Base-by-base conservation (phyloP, 306 rosid genomes). In the Casuarina cunninghamiana region DNA sequence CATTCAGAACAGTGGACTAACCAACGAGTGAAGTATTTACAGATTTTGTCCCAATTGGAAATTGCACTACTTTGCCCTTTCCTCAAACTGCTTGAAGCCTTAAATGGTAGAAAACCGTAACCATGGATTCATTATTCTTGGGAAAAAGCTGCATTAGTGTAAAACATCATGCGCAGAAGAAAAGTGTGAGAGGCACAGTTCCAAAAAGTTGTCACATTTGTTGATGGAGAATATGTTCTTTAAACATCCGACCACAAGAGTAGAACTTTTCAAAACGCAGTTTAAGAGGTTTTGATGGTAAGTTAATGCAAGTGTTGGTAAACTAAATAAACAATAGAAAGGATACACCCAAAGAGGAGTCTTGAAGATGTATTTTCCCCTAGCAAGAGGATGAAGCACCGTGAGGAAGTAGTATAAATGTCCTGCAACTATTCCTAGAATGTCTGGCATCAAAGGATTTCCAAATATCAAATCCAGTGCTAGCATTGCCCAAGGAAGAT, bases 321-420 rank as follows among this genome's bases (percentile, higher is more conserved):
- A 46, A 10, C 4, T 10, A 6, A 12, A 57, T 5, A 72, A 80
- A 38, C 50, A 45, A 54, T 39, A 35, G 19, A 69, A 84, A 86
- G 91, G 95, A 92, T 92, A 92, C 97, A 90, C 87, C 86, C 79
- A 87, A 5, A 78, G 75, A 83, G 93, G 93, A 71, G 97, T 87
- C 72, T 84, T 92, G 89, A 89, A 73, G 55, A 48, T 72, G 82
- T 48, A 48, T 48, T 89, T 80, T 38, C 97, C 92, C 55, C 92
- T 91, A 69, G 91, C 79, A 79, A 89, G 93, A 71, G 97, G 96
- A 78, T 92, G 87, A 77, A 92, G 93, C 50, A 92, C 96, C 1
- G 91, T 79, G 60, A 92, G 80, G 79, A 92, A 92, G 92, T 92
- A 92, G 78, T 86, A 87, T 6, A 92, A 42, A 74, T 92, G 96